Base-by-base conservation (phyloP, 2,329 filamentous ascomycete genomes). In the Macroventuria anomochaeta region DNA sequence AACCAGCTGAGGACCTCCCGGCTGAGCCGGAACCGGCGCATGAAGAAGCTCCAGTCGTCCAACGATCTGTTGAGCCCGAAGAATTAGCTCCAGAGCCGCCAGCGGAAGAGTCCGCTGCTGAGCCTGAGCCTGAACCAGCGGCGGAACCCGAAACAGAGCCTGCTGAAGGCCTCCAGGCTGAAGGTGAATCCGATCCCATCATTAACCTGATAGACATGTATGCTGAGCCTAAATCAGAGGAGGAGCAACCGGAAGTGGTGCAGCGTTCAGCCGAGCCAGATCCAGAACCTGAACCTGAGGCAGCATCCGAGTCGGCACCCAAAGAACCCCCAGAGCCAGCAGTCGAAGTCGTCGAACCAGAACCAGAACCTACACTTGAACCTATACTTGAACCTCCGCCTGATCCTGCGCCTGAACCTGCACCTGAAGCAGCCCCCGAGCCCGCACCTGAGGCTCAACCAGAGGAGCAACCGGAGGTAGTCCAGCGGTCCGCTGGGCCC, bases 171-270 rank as follows among this genome's bases (percentile, higher is more conserved):
- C 38, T 43, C 12, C 34, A 56, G 23, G 40, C 57, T n/a, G 40
- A 46, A 39, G 52, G 55, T 38, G 33, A 46, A 36, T 7, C 21
- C 18, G 43, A 41, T 10, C n/a, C 18, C 23, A 12, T 26, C 15
- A 25, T 18, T 26, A 18, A 50, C 6, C 26, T 50, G 13, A 18
- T 50, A 43, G 32, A 38, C 26, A 43, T 50, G 39, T 43, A 46
- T 53, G 31, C 43, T 43, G 33, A 51, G 47, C 31, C 25, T 13
- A n/a, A 15, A 20, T 37, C 49, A 36, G 50, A 55, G 21, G 50
- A 55, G 21, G 49, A 48, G 13, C 38, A 37, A n/a, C 37, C 42
- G n/a, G 53, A 39, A 31, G 36, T 28, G 36, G 43, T 42, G 7
- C 13, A 37, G 8, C 43, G 48, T n/a, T 41, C 36, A 18, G 44